phyloP scores from a whole-genome alignment of 768 basidiomycete species.

The Trametes elegans region DNA sequence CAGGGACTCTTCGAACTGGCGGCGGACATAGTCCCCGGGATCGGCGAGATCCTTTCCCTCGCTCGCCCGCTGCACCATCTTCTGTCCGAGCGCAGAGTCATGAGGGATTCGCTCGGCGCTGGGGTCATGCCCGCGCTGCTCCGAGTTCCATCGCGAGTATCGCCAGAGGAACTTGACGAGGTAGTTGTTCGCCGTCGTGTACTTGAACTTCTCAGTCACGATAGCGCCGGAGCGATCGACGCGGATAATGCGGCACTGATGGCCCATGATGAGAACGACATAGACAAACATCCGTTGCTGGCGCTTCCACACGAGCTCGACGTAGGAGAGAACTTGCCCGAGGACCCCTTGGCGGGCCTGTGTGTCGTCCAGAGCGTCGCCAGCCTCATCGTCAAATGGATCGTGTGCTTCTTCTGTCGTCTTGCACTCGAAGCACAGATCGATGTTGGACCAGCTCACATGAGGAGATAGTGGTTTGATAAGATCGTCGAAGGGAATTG shows the following conservation, averaged over 20 bases:
- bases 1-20: not conserved
- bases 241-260: not conserved
- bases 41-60: not conserved
- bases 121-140: not conserved
- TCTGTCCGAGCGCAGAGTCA: not conserved
- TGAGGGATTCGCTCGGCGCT: not conserved
- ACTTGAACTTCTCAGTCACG: not conserved
- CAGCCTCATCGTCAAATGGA: not conserved
- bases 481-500: not conserved
- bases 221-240: constrained; percentile 1
- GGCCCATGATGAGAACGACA: not conserved
- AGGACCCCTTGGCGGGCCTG: not conserved
- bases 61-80: not conserved
- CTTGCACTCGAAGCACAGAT: not conserved
- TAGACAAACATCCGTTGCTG: constrained; percentile 1
- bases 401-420: not conserved
- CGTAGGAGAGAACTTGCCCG: not conserved
- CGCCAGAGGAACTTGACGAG: constrained; percentile 6
- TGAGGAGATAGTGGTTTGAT: not conserved
- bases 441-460: not conserved
- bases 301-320: not conserved
- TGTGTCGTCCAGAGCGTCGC: not conserved
- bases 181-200: not conserved
- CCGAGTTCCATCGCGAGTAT: not conserved
- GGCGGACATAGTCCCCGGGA: not conserved